These are phyloP conservation scores for Penicillium paxilli DNA, from an alignment of 495 filamentous ascomycete genomes.

Conservation along the genomic window DNA sequence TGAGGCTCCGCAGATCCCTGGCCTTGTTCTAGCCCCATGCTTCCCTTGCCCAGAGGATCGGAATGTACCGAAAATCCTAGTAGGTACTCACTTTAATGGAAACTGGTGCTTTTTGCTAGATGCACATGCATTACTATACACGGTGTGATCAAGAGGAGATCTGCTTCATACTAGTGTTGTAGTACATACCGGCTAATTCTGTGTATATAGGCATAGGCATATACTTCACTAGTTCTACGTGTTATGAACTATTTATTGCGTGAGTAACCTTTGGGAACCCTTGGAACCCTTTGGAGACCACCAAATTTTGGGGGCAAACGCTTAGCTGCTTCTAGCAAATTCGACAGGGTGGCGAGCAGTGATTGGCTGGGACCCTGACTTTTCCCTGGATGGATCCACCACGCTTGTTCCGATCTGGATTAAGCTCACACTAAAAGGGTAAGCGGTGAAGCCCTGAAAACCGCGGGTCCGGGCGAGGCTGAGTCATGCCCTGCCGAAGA, in stretches of 20 bases:
- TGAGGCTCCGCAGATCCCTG: slow-evolving; percentile 20
- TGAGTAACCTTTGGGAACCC: neutral
- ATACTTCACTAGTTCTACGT: neutral
- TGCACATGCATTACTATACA: too few species aligned
- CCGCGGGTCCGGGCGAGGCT: slow-evolving; percentile 5
- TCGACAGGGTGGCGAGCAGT: slow-evolving; percentile 25
- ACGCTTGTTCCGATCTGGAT: slow-evolving; percentile 3
- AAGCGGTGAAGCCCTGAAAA: slow-evolving; percentile 28
- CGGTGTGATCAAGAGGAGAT: too few species aligned
- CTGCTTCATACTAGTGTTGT: too few species aligned
- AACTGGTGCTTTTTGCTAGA: too few species aligned
- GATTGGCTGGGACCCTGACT: slow-evolving; percentile 5
- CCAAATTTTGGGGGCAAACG: slow-evolving; percentile 2
- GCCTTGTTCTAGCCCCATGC: slow-evolving; percentile 8
- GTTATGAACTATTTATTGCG: neutral
- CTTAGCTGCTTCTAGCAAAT: slow-evolving; percentile 32
- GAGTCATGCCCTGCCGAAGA: slow-evolving; percentile 20
- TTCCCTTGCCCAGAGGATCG: slow-evolving; percentile 1
- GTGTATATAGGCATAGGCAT: neutral
- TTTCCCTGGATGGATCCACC: slow-evolving; percentile 10
- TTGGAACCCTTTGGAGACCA: neutral
- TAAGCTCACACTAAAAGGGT: slow-evolving; percentile 5
- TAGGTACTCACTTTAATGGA: too few species aligned
- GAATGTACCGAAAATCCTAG: neutral
- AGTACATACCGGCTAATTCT: neutral